These are phyloP conservation scores for Cetraspora pellucida DNA, from an alignment of 192 early-diverging fungal species.

Conservation along the genomic window DNA sequence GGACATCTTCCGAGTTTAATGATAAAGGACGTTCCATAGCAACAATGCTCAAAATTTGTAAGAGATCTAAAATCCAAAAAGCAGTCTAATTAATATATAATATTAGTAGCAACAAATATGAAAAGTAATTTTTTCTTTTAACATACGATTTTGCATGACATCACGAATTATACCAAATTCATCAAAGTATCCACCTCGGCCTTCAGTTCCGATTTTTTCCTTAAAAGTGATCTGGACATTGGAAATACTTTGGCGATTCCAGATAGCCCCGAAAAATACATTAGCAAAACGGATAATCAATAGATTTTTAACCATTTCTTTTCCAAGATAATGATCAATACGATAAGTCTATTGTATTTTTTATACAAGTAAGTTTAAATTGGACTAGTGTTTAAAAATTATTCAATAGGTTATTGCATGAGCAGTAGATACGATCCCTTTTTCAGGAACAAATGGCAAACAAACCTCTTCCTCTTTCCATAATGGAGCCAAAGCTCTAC, in stretches of 20 bases:
- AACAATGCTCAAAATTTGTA: constrained; percentile 91
- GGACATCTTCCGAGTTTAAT: constrained; percentile 87
- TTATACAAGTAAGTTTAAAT: not conserved
- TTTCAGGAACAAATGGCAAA: too few species aligned
- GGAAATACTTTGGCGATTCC: constrained; percentile 85
- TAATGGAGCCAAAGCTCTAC: constrained; percentile 67
- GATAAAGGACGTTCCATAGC: constrained; percentile 94
- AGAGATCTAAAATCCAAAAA: constrained; percentile 62
- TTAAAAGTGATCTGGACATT: constrained; percentile 99
- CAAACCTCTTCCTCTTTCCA: constrained; percentile 87
- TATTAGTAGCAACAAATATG: not conserved
- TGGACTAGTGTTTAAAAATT: too few species aligned
- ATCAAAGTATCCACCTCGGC: constrained; percentile 98
- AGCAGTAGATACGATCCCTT: not conserved
- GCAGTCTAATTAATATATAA: constrained; percentile 1
- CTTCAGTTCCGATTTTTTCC: constrained; percentile 95
- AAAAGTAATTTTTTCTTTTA: not conserved
- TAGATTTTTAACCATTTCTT: constrained; percentile 99
- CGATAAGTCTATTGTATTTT: constrained; percentile 81
- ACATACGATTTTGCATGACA: constrained; percentile 86
- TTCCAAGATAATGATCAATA: constrained; percentile 98
- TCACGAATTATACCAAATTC: constrained; percentile 99
- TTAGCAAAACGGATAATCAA: constrained; percentile 94
- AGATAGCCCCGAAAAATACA: constrained; percentile 89
- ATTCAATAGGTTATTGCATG: too few species aligned